Evolutionary conservation across 768 basidiomycete genomes (phyloP), one percentile per base, ranked within the genome.

Genomic region (Podaxis mareebaensis): DNA sequence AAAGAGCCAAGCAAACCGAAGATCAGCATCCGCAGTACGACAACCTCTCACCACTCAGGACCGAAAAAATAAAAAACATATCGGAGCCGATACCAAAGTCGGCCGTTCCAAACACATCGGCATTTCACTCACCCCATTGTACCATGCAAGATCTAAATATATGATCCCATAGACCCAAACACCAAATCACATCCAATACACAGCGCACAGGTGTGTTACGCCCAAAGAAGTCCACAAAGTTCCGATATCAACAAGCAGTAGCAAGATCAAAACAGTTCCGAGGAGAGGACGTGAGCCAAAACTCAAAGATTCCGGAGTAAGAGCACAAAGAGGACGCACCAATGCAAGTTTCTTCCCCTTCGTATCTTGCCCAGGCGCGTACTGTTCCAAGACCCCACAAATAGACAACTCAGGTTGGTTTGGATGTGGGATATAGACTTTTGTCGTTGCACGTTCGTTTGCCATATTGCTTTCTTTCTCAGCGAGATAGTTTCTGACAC

Each of bases 91-190:
- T n/a, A 20, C 20, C 20, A 7, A 10, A 8, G n/a, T 46, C 44
- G 15, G 44, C 44, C 7, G 7, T n/a, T 17, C 3, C 12, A 42
- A 48, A 11, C 57, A n/a, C 13, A 59, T 65, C 65, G 71, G 70
- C 71, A 64, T 63, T 71, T 67, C 51, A 68, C 83, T 74, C 72
- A 90, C 92, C 92, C 92, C 82, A 91, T 81, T 24, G 85, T 81
- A 53, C 92, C 92, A 72, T 94, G 92, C 7, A 93, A 75, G 66
- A 93, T 89, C 92, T 93, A 70, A 7, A 65, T 46, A 36, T 49
- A 20, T 44, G 33, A 33, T 46, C 44, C 30, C 7, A 15, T 12
- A 49, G 39, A 36, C 55, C 46, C 15, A 17, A 55, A 36, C 4
- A 33, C 20, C 13, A 40, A 55, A 17, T 46, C 44, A 46, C 17